Evolutionary conservation across 495 filamentous ascomycete species (phyloP).

Genomic region (Xylaria bambusicola): DNA sequence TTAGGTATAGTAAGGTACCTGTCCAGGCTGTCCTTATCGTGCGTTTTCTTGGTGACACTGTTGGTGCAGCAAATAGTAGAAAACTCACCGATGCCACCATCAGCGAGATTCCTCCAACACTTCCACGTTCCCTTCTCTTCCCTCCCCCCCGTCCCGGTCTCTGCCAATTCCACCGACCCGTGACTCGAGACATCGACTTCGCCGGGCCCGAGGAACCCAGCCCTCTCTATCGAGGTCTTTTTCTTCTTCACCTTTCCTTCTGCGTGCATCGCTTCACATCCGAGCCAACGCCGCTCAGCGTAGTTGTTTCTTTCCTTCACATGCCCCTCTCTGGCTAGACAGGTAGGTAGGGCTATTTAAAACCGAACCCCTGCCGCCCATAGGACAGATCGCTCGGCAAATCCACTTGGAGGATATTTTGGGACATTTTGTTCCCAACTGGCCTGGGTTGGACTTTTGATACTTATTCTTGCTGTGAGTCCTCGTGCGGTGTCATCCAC

Average conservation of each 20-base stretch:
- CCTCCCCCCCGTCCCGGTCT: conserved; percentile 9
- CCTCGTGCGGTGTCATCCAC: not conserved
- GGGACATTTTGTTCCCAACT: not conserved
- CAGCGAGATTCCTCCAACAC: not conserved
- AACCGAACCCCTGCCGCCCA: conserved; percentile 14
- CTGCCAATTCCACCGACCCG: conserved; percentile 12
- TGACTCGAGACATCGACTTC: conserved; percentile 12
- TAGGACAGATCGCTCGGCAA: conserved; percentile 8
- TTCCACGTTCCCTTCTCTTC: conserved; percentile 16
- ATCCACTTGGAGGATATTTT: conserved; percentile 7
- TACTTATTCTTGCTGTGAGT: conserved; percentile 1
- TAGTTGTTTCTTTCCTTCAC: conserved; percentile 19
- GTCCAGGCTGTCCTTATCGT: conserved; percentile 1
- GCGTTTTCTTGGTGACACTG: not conserved
- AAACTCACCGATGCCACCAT: conserved; percentile 4
- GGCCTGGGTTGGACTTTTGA: not conserved
- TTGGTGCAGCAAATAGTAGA: conserved; percentile 3
- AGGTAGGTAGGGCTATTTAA: not conserved
- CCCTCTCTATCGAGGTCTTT: conserved; percentile 7
- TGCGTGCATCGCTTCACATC: conserved; percentile 13
- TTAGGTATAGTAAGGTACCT: not conserved
- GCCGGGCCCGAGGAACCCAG: conserved; percentile 8
- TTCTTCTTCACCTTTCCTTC: conserved; percentile 12
- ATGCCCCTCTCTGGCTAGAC: not conserved
- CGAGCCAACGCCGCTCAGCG: conserved; percentile 19